phyloP scores from a whole-genome alignment of 73 alveolate genomes.

The Paramecium octaurelia region DNA sequence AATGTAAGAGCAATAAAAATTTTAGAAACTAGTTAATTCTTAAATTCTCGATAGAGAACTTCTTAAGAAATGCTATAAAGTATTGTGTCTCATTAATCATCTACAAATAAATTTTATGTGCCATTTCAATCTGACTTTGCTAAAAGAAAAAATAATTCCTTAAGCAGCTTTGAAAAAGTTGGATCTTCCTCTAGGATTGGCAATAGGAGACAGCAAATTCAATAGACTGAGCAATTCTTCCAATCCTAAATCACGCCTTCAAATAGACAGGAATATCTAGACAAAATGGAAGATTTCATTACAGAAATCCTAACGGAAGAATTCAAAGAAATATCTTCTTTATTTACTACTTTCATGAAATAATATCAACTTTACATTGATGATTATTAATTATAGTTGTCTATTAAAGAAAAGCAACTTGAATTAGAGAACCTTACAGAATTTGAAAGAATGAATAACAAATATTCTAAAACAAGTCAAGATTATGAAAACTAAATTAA shows the following conservation, averaged over 20 bases:
- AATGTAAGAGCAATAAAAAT: not conserved
- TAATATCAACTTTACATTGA: not conserved
- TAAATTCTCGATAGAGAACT: not conserved
- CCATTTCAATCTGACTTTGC: not conserved
- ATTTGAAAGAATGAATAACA: not conserved
- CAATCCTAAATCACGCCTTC: not conserved
- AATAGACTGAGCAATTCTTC: not conserved
- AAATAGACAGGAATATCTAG: not conserved
- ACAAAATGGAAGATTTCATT: slow-evolving; percentile 2
- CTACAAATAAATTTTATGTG: not conserved
- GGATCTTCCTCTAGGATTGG: not conserved
- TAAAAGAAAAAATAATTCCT: not conserved
- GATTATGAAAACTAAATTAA: not conserved
- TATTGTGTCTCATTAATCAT: not conserved
- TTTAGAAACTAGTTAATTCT: not conserved
- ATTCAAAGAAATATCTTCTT: not conserved
- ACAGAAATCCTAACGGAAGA: slow-evolving; percentile 1
- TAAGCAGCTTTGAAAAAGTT: not conserved
- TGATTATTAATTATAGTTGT: not conserved
- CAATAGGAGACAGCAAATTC: not conserved
- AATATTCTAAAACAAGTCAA: not conserved
- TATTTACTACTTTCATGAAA: not conserved
- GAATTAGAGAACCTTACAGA: not conserved
- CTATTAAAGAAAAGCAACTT: not conserved
- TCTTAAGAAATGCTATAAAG: not conserved